A percentile compares a stretch with the other conserved stretches of the same genome.
Evolutionary conservation across 1,284 basidiomycete species (phyloP).

Genomic region (Melampsora americana): DNA sequence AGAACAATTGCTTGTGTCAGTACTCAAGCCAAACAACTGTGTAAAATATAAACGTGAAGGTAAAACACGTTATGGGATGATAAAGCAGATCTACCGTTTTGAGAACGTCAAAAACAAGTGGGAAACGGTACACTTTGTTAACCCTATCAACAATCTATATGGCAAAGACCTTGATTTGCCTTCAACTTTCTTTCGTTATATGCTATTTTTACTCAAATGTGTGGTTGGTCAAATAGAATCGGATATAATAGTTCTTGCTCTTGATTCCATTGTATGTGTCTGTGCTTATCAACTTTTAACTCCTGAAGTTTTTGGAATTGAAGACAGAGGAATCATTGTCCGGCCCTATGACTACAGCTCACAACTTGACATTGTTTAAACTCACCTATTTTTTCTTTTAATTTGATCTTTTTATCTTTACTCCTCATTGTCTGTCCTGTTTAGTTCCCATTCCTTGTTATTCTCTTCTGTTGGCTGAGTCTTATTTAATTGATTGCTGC

Average conservation of each 20-base stretch:
- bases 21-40: slow-evolving; percentile 17
- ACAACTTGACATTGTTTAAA: not conserved
- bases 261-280: not conserved
- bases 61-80: slow-evolving; percentile 5
- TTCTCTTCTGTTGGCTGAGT: no score
- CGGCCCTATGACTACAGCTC: not conserved
- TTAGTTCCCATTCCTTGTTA: not conserved
- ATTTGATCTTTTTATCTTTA: not conserved
- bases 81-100: slow-evolving; percentile 16
- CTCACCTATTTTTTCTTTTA: not conserved
- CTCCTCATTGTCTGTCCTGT: not conserved
- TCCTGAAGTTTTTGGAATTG: slow-evolving; percentile 2
- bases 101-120: not conserved
- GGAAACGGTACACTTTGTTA: not conserved
- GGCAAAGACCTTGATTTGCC: not conserved
- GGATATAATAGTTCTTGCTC: slow-evolving; percentile 1
- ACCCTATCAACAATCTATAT: slow-evolving; percentile 21
- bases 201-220: no score
- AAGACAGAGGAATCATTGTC: not conserved
- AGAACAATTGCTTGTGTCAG: not conserved
- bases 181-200: no score
- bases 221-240: slow-evolving; percentile 6
- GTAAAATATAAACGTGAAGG: not conserved
- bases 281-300: not conserved
- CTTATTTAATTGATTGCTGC: no score